These are phyloP conservation scores for Globisporangium abappressorium DNA, from an alignment of 352 stramenopile genomes.

Conservation along the genomic window DNA sequence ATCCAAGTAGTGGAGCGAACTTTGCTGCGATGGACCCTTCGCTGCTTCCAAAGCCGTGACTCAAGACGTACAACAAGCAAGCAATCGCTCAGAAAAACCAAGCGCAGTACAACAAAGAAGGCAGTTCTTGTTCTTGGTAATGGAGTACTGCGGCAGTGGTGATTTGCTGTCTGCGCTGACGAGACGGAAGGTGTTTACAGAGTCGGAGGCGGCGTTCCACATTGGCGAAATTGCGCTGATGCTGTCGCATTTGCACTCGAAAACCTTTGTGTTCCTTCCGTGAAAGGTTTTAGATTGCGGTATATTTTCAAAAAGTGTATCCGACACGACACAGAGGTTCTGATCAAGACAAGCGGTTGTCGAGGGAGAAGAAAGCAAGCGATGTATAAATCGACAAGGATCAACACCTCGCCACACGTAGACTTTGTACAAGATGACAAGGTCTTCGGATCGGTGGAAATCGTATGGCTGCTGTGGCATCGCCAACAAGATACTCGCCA, in stretches of 20 bases:
- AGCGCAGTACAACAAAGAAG: constrained; percentile 86
- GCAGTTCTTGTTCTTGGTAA: constrained; percentile 82
- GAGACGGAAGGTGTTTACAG: constrained; percentile 76
- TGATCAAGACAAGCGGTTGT: too few species aligned
- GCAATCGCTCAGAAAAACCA: constrained; percentile 89
- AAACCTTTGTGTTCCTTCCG: constrained; percentile 76
- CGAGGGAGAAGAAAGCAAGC: too few species aligned
- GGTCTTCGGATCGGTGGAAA: too few species aligned
- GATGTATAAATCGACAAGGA: too few species aligned
- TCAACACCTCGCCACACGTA: too few species aligned
- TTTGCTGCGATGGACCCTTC: constrained; percentile 67
- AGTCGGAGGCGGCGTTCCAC: constrained; percentile 80
- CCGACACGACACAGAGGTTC: too few species aligned
- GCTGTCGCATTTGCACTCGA: constrained; percentile 80
- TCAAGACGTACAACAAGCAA: constrained; percentile 89
- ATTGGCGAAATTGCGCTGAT: constrained; percentile 80
- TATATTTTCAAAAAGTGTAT: too few species aligned
- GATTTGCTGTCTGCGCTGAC: constrained; percentile 76
- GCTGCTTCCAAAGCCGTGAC: constrained; percentile 49
- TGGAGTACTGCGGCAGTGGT: constrained; percentile 83
- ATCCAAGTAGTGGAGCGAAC: constrained; percentile 42
- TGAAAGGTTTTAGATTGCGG: too few species aligned
- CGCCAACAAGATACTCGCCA: too few species aligned
- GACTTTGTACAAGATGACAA: too few species aligned
- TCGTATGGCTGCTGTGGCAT: too few species aligned